Evolutionary conservation across 176 grass and related monocot genomes (phyloP), one percentile per base, ranked within the genome.

Genomic region (Otatea glauca): DNA sequence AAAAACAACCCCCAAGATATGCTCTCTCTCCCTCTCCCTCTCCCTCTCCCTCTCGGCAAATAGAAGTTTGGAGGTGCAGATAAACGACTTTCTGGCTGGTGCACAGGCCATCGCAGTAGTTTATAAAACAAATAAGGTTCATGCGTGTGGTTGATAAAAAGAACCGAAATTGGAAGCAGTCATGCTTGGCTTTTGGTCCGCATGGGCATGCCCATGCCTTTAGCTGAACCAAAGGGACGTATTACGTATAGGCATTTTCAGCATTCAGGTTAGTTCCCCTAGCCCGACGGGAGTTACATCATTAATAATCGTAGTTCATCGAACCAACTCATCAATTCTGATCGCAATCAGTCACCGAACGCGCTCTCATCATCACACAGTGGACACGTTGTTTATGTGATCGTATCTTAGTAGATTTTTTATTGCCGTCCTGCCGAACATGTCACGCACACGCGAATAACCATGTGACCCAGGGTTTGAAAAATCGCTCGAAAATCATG

Each of bases 171-270:
- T 37, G 27, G 37, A 84, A 84, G 8, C 20, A 42, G 47, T 20
- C 56, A 15, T 16, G 47, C 56, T 15, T 73, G 45, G 67, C 55
- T 21, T 70, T 81, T 75, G 59, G 13, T 24, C 3, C 20, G 2
- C 7, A 43, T 6, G 14, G 58, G 18, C 9, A 11, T 4, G 32
- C 21, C 20, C 23, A 34, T 35, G 81, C 38, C 75, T 89, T 64
- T 58, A 42, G 48, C 75, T 24, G 68, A 84, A 11, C 1, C 59
- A 59, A 77, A 88, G 75, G 27, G 81, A 23, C 86, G 58, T 16
- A 13, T 53, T 75, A 23, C 86, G 47, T 16, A 13, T 43, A 24
- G 15, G 4, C 0, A 7, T 51, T 27, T 21, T 42, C 38, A 42
- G 34, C 10, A 5, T 11, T 69, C 34, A 9, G 9, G 65, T n/a